Percentiles rank a stretch among this genome's conserved stretches.
phyloP scores from a whole-genome alignment of 306 rosid genomes.

The Coriaria nepalensis region DNA sequence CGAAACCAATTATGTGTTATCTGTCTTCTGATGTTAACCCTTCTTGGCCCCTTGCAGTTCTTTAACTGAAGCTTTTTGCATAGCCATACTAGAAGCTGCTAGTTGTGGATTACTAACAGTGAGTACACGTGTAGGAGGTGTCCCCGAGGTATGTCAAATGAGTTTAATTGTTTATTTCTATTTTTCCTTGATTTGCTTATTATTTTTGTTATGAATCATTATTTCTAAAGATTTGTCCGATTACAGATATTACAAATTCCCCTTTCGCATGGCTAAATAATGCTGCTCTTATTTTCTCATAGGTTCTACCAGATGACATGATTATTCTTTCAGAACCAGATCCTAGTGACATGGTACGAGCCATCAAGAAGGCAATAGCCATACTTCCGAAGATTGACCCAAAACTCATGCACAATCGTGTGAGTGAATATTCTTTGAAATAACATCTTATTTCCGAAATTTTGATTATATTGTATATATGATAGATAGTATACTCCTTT shows the following conservation, averaged over 20 bases:
- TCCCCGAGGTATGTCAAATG: constrained; percentile 57
- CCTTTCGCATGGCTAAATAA: neutral
- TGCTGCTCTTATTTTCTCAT: constrained; percentile 13
- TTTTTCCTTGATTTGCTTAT: neutral
- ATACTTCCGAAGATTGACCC: constrained; percentile 72
- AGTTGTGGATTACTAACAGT: constrained; percentile 94
- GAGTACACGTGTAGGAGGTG: constrained; percentile 91
- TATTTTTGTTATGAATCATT: too few species aligned
- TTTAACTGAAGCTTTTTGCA: constrained; percentile 91
- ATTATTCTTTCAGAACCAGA: constrained; percentile 79
- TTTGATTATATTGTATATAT: constrained; percentile 12
- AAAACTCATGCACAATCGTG: constrained; percentile 73
- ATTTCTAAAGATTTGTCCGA: too few species aligned
- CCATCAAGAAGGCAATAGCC: constrained; percentile 53
- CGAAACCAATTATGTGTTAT: neutral
- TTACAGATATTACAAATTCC: neutral
- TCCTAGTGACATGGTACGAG: constrained; percentile 78
- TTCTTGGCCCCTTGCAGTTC: constrained; percentile 39
- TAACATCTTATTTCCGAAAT: constrained; percentile 3
- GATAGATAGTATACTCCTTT: constrained; percentile 8
- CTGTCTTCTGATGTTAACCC: neutral
- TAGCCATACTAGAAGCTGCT: constrained; percentile 93
- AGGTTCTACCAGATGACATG: constrained; percentile 96
- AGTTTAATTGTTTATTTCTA: neutral
- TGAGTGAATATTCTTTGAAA: constrained; percentile 25